A percentile compares a stretch with the other conserved stretches of the same genome.
These are phyloP conservation scores for Hawksworthiomyces lignivorus DNA, from an alignment of 2,329 filamentous ascomycete species.

Conservation along the genomic window DNA sequence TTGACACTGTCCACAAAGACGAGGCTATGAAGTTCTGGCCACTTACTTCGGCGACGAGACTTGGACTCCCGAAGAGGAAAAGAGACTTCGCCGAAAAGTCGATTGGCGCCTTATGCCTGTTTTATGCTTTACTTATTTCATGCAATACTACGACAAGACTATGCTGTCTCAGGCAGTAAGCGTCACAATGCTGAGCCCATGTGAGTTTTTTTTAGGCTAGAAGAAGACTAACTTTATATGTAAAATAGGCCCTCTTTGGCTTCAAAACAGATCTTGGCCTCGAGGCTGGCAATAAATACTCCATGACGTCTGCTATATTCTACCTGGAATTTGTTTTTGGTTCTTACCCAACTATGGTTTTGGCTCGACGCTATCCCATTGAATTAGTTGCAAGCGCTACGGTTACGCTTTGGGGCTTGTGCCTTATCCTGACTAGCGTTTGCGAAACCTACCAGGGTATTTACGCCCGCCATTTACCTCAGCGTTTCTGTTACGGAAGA, in stretches of 20 bases:
- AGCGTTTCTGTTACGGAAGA: no score
- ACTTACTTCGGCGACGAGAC: constrained; percentile 4
- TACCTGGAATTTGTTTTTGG: constrained; percentile 41
- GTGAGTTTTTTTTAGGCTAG: constrained; percentile 18
- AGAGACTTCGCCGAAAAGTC: constrained; percentile 22
- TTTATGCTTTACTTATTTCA: constrained; percentile 19
- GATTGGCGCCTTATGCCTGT: constrained; percentile 37
- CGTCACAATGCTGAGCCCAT: no score
- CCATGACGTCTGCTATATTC: constrained; percentile 36
- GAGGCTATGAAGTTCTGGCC: constrained; percentile 8
- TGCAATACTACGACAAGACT: constrained; percentile 14
- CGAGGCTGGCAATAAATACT: constrained; percentile 32
- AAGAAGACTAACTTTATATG: constrained; percentile 1
- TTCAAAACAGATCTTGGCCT: constrained; percentile 33
- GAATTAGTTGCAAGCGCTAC: constrained; percentile 4
- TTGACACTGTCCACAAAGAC: constrained; percentile 8
- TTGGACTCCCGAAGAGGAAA: constrained; percentile 6
- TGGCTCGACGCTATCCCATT: constrained; percentile 5
- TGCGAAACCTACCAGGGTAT: constrained; percentile 30
- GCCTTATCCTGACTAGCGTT: constrained; percentile 28
- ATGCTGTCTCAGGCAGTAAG: constrained; percentile 29
- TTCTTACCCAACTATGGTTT: constrained; percentile 32
- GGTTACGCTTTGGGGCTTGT: constrained; percentile 2
- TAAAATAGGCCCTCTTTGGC: constrained; percentile 31
- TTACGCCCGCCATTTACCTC: no score